phyloP scores from a whole-genome alignment of 768 basidiomycete species.

The Erythrobasidium yunnanense region DNA sequence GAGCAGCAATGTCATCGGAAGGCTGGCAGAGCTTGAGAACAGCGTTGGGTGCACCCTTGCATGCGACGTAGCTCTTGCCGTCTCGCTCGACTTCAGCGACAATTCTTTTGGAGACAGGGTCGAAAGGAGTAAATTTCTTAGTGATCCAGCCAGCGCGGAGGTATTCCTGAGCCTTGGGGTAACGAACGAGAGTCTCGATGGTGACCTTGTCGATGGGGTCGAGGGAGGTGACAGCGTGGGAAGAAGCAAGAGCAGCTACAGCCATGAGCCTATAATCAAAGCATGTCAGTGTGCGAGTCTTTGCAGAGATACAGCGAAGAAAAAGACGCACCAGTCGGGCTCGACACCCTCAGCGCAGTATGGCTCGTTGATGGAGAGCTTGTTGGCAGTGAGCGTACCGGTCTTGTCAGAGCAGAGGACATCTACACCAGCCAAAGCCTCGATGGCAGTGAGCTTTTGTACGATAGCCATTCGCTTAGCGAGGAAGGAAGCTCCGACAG shows the following conservation, averaged over 20 bases:
- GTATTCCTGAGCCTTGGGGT: constrained; percentile 46
- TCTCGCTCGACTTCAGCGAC: constrained; percentile 47
- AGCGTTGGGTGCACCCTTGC: constrained; percentile 48
- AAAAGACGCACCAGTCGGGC: constrained; percentile 38
- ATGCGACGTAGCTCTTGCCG: constrained; percentile 45
- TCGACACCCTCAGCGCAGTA: constrained; percentile 41
- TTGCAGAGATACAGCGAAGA: background rate
- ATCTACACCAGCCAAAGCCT: constrained; percentile 49
- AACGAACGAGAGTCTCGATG: constrained; percentile 44
- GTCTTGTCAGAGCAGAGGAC: constrained; percentile 46
- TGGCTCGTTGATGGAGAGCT: constrained; percentile 47
- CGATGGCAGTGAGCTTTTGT: constrained; percentile 49
- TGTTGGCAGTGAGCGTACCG: constrained; percentile 49
- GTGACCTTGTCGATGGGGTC: constrained; percentile 50
- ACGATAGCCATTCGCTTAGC: constrained; percentile 47
- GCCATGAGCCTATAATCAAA: constrained; percentile 39
- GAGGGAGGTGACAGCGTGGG: constrained; percentile 47
- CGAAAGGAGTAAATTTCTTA: constrained; percentile 47
- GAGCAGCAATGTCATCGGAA: constrained; percentile 39
- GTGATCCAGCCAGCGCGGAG: constrained; percentile 47
- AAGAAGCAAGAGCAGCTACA: constrained; percentile 47
- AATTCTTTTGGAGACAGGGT: constrained; percentile 50
- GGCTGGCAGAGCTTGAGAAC: constrained; percentile 46
- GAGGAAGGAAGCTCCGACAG: constrained; percentile 48
- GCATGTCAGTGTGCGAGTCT: background rate